These are phyloP conservation scores for Aspergillus fumigatus DNA, from an alignment of 2,329 filamentous ascomycete species.

Conservation along the genomic window DNA sequence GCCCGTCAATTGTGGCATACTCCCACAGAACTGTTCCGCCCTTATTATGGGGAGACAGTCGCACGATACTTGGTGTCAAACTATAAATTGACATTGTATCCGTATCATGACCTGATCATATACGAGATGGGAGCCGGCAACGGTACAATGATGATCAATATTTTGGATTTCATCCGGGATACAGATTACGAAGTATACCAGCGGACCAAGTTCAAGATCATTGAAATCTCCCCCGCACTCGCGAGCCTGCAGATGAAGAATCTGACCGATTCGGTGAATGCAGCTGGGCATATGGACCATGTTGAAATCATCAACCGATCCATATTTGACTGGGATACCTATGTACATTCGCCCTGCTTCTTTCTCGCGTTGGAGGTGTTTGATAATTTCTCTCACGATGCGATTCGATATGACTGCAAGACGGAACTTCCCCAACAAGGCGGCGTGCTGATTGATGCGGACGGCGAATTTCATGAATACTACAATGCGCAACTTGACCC, in stretches of 20 bases:
- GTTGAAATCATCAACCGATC: constrained; percentile 93
- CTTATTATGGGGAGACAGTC: constrained; percentile 94
- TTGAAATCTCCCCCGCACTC: constrained; percentile 84
- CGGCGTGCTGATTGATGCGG: constrained; percentile 75
- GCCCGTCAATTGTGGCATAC: constrained; percentile 96
- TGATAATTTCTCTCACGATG: constrained; percentile 96
- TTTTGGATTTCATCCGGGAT: constrained; percentile 91
- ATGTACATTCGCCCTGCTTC: constrained; percentile 90
- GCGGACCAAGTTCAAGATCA: constrained; percentile 88
- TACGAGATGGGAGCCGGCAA: constrained; percentile 99
- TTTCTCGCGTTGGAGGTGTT: constrained; percentile 98
- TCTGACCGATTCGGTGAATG: constrained; percentile 61
- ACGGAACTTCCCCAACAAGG: constrained; percentile 84
- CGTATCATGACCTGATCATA: constrained; percentile 94
- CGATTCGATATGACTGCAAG: constrained; percentile 78
- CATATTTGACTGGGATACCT: constrained; percentile 88
- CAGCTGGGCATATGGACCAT: constrained; percentile 72
- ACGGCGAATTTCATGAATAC: constrained; percentile 93
- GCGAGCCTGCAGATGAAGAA: constrained; percentile 72
- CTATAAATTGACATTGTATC: constrained; percentile 90
- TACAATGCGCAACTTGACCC: constrained; percentile 79
- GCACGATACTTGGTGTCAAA: constrained; percentile 94
- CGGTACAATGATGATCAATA: constrained; percentile 96
- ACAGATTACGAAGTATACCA: constrained; percentile 88
- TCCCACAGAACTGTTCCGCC: constrained; percentile 92